A percentile compares a stretch with the other conserved stretches of the same genome.
These are phyloP conservation scores for Cercospora beticola DNA, from an alignment of 2,329 filamentous ascomycete genomes.

Conservation along the genomic window DNA sequence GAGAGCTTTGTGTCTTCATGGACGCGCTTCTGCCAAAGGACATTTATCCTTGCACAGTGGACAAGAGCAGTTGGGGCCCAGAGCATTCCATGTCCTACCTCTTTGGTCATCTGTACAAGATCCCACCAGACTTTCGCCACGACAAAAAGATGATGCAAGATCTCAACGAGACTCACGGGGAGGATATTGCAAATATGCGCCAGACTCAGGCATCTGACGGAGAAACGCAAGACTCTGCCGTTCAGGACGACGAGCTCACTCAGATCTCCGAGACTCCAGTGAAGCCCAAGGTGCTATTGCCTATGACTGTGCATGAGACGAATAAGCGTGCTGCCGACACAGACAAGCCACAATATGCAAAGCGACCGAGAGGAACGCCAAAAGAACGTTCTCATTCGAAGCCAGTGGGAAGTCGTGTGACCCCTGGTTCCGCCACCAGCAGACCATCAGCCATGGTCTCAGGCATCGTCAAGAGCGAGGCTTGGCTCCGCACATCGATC, in stretches of 20 bases:
- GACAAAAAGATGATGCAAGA: conserved; percentile 59
- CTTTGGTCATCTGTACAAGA: conserved; percentile 69
- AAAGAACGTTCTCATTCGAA: background rate
- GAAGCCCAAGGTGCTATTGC: background rate
- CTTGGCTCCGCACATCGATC: background rate
- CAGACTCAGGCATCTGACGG: background rate
- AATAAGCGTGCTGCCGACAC: background rate
- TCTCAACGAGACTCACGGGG: conserved; percentile 1
- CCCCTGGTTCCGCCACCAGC: background rate
- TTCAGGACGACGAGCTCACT: background rate
- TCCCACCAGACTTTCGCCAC: conserved; percentile 58
- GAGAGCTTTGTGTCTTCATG: conserved; percentile 72
- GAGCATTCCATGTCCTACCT: conserved; percentile 63
- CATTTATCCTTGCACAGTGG: conserved; percentile 75
- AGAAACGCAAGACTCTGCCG: background rate
- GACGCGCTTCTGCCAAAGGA: conserved; percentile 68
- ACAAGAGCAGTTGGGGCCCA: conserved; percentile 62
- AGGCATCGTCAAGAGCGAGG: background rate
- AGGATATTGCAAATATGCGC: background rate
- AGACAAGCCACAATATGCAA: background rate
- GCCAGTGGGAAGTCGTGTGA: background rate
- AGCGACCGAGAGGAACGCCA: background rate
- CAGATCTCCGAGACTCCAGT: background rate
- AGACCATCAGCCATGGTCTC: background rate
- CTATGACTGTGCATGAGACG: background rate